Percentiles rank a stretch among this genome's conserved stretches.
These are phyloP conservation scores for Cunninghamia lanceolata DNA, from an alignment of 75 land plant genomes.

Conservation along the genomic window DNA sequence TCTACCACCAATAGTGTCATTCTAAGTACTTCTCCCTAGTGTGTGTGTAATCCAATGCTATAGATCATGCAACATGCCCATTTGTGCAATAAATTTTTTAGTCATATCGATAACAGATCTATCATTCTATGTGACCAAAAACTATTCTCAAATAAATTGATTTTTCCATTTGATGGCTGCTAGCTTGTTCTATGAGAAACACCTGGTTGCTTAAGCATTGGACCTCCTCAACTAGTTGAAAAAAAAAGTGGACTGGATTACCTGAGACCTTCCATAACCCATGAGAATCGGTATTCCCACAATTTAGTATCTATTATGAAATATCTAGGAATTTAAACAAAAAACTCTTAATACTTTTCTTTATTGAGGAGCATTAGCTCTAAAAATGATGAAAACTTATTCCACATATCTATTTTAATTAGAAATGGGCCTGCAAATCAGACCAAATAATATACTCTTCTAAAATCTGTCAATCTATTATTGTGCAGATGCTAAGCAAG, in stretches of 20 bases:
- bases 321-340: not conserved
- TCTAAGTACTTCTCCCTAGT: too few species aligned
- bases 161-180: not conserved
- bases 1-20: too few species aligned
- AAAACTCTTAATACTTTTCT: not conserved
- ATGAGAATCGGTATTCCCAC: not conserved
- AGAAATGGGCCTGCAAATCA: not conserved
- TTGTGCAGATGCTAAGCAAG: constrained; percentile 6
- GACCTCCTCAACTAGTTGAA: not conserved
- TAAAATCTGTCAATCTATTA: not conserved
- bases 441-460: not conserved
- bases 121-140: not conserved
- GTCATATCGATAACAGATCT: too few species aligned
- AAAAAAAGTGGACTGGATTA: not conserved
- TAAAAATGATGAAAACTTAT: not conserved
- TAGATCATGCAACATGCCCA: not conserved
- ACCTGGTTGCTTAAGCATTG: not conserved
- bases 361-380: constrained; percentile 6
- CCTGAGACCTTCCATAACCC: not conserved
- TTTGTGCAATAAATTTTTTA: not conserved
- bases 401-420: not conserved
- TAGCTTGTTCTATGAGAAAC: not conserved
- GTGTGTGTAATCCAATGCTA: not conserved
- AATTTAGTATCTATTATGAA: not conserved
- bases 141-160: not conserved